These are phyloP conservation scores for Coffea eugenioides DNA, from an alignment of 257 asterid species.

Conservation along the genomic window DNA sequence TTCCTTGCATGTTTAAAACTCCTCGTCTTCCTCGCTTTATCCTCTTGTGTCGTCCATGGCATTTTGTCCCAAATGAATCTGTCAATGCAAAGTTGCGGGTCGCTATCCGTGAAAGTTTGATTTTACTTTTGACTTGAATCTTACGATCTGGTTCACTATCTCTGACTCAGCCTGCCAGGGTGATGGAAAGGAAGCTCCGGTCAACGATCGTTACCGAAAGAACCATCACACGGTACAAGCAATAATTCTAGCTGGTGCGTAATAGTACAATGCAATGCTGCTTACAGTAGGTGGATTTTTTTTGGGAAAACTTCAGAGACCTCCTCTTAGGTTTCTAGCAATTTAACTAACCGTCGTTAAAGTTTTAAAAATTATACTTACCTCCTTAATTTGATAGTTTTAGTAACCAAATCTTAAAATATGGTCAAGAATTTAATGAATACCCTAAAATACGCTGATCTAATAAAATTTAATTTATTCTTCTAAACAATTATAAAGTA, in stretches of 20 bases:
- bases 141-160: not conserved
- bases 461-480: too few relatives aligned
- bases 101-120: not conserved
- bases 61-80: not conserved
- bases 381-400: too few relatives aligned
- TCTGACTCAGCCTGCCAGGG: slow-evolving; percentile 42
- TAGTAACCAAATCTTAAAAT: too few relatives aligned
- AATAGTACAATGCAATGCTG: not conserved
- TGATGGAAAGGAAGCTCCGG: slow-evolving; percentile 57
- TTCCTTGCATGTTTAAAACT: not conserved
- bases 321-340: too few relatives aligned
- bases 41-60: not conserved
- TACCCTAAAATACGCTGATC: too few relatives aligned
- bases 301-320: too few relatives aligned
- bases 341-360: too few relatives aligned
- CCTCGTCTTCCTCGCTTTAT: not conserved
- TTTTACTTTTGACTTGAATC: not conserved
- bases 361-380: too few relatives aligned
- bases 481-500: too few relatives aligned
- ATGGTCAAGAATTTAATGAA: too few relatives aligned
- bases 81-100: not conserved
- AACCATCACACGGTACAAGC: slow-evolving; percentile 38
- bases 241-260: slow-evolving; percentile 53
- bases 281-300: not conserved
- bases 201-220: slow-evolving; percentile 39